These are phyloP conservation scores for Pythium aquatile DNA, from an alignment of 352 stramenopile species.

Conservation along the genomic window DNA sequence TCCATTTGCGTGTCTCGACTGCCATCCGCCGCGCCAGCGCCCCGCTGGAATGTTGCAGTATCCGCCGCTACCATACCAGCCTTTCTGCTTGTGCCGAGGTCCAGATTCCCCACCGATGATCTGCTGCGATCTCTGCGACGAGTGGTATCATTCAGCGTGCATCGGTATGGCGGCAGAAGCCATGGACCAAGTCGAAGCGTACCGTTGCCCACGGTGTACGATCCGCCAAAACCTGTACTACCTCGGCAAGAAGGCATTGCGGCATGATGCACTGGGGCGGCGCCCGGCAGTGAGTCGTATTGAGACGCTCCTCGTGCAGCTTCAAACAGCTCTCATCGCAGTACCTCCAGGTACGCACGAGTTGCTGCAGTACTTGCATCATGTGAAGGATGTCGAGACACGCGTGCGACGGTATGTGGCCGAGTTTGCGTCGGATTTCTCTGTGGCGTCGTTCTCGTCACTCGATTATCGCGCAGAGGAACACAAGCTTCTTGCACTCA, in stretches of 20 bases:
- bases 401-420: constrained; percentile 38
- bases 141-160: constrained; percentile 81
- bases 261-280: constrained; percentile 41
- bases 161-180: constrained; percentile 57
- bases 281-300: constrained; percentile 52
- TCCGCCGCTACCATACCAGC: constrained; percentile 18
- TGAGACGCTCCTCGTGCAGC: constrained; percentile 51
- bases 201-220: constrained; percentile 66
- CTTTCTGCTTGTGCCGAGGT: constrained; percentile 77
- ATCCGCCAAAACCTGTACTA: constrained; percentile 71
- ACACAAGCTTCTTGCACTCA: constrained; percentile 37
- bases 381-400: constrained; percentile 39
- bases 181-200: constrained; percentile 68
- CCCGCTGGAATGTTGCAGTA: constrained; percentile 10
- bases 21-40: constrained; percentile 12
- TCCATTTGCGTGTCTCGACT: constrained; percentile 30
- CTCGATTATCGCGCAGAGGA: constrained; percentile 43
- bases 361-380: constrained; percentile 52
- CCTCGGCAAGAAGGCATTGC: constrained; percentile 55
- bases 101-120: constrained; percentile 76
- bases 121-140: constrained; percentile 85
- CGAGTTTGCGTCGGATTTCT: constrained; percentile 54
- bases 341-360: constrained; percentile 49
- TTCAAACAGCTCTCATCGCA: constrained; percentile 55
- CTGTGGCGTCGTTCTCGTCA: constrained; percentile 41